phyloP scores from a whole-genome alignment of 208 protist genomes.

The Phytomonas sp. region DNA sequence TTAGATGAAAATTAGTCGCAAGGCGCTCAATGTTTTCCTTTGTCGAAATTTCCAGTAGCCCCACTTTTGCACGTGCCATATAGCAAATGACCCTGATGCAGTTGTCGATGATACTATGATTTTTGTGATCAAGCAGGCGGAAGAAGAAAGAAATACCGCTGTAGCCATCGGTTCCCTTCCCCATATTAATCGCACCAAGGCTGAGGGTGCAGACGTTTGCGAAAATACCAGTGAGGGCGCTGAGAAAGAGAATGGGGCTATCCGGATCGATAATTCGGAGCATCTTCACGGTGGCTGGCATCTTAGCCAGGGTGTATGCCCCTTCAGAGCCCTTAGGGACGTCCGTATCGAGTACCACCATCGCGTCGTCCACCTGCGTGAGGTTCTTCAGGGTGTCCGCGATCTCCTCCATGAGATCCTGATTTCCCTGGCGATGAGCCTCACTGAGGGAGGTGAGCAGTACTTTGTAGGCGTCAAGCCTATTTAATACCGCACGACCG shows the following conservation, averaged over 20 bases:
- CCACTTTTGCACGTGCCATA: conserved; percentile 48
- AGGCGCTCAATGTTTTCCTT: conserved; percentile 51
- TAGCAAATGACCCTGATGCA: conserved; percentile 48
- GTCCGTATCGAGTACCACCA: conserved; percentile 64
- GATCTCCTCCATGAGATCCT: conserved; percentile 64
- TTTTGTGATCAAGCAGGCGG: conserved; percentile 60
- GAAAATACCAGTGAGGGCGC: conserved; percentile 70
- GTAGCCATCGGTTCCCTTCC: conserved; percentile 56
- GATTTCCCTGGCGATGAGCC: conserved; percentile 67
- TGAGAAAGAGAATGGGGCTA: conserved; percentile 63
- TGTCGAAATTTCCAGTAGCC: conserved; percentile 49
- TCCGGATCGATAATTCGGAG: conserved; percentile 78
- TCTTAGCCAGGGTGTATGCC: conserved; percentile 49
- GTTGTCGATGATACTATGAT: conserved; percentile 64
- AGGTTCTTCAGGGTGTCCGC: conserved; percentile 46
- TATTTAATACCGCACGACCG: conserved; percentile 36
- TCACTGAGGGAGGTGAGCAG: conserved; percentile 66
- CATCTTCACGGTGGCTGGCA: conserved; percentile 80
- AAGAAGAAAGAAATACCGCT: conserved; percentile 79
- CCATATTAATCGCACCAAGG: conserved; percentile 47
- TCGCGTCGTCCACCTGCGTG: conserved; percentile 61
- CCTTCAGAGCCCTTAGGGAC: conserved; percentile 64
- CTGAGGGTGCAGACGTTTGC: conserved; percentile 69
- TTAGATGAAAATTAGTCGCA: conserved; percentile 41
- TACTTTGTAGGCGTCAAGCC: conserved; percentile 42